phyloP scores from a whole-genome alignment of 1,284 basidiomycete species.

The Lentinus polychrous region DNA sequence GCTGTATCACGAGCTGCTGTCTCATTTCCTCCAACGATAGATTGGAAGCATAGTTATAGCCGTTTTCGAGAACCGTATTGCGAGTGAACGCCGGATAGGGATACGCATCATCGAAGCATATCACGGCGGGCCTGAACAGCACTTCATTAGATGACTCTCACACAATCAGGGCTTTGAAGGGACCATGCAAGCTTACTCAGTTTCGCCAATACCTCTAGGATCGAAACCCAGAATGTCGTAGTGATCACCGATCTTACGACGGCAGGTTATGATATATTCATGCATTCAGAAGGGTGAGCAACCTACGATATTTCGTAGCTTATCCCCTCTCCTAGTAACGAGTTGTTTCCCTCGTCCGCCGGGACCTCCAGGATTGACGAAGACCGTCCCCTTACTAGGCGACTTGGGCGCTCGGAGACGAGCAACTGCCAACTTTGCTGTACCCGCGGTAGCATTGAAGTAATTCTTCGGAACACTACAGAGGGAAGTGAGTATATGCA shows the following conservation, averaged over 20 bases:
- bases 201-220: constrained; percentile 32
- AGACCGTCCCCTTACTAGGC: constrained; percentile 17
- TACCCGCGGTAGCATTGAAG: constrained; percentile 16
- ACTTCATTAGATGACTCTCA: background rate
- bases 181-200: background rate
- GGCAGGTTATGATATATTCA: background rate
- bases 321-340: constrained; percentile 9
- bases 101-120: constrained; percentile 2
- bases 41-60: constrained; percentile 4
- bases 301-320: constrained; percentile 15
- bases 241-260: constrained; percentile 22
- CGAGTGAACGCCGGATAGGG: background rate
- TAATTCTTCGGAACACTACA: constrained; percentile 21
- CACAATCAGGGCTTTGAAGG: too few species aligned
- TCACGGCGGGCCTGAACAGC: background rate
- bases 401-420: constrained; percentile 16
- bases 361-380: constrained; percentile 22
- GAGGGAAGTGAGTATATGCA: background rate
- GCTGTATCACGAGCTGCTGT: background rate
- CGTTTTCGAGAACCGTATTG: constrained; percentile 5
- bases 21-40: background rate
- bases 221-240: constrained; percentile 39
- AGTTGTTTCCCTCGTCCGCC: constrained; percentile 14
- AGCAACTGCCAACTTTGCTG: constrained; percentile 18
- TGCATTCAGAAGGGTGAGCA: background rate